Evolutionary conservation across 2,329 filamentous ascomycete genomes (phyloP).

Genomic region (Stachybotrys chlorohalonatus): DNA sequence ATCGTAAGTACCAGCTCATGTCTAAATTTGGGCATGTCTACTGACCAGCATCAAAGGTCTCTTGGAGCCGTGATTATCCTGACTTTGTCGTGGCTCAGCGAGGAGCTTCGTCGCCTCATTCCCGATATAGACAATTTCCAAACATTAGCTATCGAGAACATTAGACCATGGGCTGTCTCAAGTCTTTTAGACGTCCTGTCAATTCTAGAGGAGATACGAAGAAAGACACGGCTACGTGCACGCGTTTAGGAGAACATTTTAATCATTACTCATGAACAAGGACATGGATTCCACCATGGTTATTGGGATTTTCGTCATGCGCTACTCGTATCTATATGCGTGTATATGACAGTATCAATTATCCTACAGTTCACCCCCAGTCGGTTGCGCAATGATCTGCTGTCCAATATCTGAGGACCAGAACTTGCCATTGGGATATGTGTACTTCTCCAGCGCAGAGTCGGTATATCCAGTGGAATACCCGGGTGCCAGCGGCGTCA

Average conservation of each 20-base stretch:
- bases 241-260: conserved; percentile 4
- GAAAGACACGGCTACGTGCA: conserved; percentile 13
- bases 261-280: background rate
- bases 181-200: conserved; percentile 17
- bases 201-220: conserved; percentile 18
- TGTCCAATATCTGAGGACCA: conserved; percentile 18
- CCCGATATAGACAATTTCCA: conserved; percentile 20
- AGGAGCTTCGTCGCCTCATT: conserved; percentile 14
- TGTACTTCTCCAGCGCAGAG: conserved; percentile 18
- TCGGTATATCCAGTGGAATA: conserved; percentile 21
- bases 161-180: conserved; percentile 16
- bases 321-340: conserved; percentile 2
- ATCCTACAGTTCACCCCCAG: conserved; percentile 14
- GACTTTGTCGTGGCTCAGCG: conserved; percentile 19
- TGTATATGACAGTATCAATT: background rate
- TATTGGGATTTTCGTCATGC: background rate
- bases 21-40: background rate
- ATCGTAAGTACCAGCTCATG: conserved; percentile 12
- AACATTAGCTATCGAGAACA: conserved; percentile 14
- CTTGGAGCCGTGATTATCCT: conserved; percentile 21
- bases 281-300: too few relatives aligned
- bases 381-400: conserved; percentile 20
- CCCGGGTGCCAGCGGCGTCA: conserved; percentile 13
- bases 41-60: conserved; percentile 9
- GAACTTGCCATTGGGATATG: conserved; percentile 18